These are phyloP conservation scores for Alternaria burnsii DNA, from an alignment of 2,329 filamentous ascomycete species.

Conservation along the genomic window DNA sequence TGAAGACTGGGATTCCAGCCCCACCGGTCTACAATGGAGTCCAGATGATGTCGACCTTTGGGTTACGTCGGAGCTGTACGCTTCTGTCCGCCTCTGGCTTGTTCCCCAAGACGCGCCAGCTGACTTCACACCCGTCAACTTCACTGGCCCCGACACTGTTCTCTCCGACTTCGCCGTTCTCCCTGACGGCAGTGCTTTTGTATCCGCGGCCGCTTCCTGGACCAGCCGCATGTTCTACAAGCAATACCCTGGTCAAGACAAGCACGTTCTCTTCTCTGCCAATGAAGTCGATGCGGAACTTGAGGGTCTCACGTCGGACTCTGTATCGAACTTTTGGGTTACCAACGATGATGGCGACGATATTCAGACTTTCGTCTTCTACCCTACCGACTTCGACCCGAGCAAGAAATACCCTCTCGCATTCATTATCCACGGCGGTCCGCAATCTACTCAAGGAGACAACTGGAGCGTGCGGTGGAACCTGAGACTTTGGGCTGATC, in stretches of 20 bases:
- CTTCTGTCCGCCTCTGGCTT: slow-evolving; percentile 61
- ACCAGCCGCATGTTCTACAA: slow-evolving; percentile 46
- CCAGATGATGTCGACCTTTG: slow-evolving; percentile 42
- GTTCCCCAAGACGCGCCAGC: slow-evolving; percentile 66
- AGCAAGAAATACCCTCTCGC: slow-evolving; percentile 79
- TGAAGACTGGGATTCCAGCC: slow-evolving; percentile 47
- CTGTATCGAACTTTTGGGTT: slow-evolving; percentile 75
- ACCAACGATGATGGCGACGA: slow-evolving; percentile 64
- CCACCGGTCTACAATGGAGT: slow-evolving; percentile 40
- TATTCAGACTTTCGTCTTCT: slow-evolving; percentile 74
- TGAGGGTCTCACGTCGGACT: slow-evolving; percentile 69
- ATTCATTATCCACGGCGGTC: slow-evolving; percentile 83
- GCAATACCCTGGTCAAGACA: slow-evolving; percentile 41
- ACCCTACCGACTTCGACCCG: slow-evolving; percentile 70
- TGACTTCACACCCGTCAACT: slow-evolving; percentile 56
- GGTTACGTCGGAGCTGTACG: slow-evolving; percentile 45
- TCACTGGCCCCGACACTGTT: slow-evolving; percentile 53
- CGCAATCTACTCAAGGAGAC: slow-evolving; percentile 77
- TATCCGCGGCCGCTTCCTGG: slow-evolving; percentile 45
- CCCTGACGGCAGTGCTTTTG: slow-evolving; percentile 64
- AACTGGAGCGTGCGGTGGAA: slow-evolving; percentile 87
- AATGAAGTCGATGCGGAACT: slow-evolving; percentile 70
- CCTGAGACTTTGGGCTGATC: slow-evolving; percentile 82
- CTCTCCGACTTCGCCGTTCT: slow-evolving; percentile 61
- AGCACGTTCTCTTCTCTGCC: slow-evolving; percentile 63